phyloP scores from a whole-genome alignment of 495 filamentous ascomycete species.

The Neurospora discreta region DNA sequence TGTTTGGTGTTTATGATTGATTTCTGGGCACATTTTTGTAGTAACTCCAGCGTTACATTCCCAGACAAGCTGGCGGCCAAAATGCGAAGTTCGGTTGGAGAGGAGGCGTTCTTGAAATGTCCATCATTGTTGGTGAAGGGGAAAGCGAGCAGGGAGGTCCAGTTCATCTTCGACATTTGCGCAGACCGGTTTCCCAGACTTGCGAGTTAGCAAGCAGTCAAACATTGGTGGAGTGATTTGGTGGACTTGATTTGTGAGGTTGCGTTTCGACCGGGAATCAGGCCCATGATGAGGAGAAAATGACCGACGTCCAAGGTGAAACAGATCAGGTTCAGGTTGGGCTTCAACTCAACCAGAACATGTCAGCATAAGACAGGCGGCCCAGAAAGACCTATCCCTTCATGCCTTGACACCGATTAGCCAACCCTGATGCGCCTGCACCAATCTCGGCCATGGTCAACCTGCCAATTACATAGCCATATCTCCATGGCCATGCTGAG shows the following conservation, averaged over 20 bases:
- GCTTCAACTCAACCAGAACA: not conserved
- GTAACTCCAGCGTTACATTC: not conserved
- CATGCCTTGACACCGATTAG: not conserved
- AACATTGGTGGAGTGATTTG: not conserved
- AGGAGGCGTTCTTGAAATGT: too few relatives aligned
- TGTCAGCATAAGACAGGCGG: not conserved
- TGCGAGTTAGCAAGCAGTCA: too few relatives aligned
- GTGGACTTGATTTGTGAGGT: not conserved
- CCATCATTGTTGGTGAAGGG: too few relatives aligned
- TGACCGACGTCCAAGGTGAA: not conserved
- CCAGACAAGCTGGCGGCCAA: not conserved
- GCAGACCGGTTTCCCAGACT: too few relatives aligned
- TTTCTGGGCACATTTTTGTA: not conserved
- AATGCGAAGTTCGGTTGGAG: too few relatives aligned
- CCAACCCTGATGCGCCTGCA: constrained; percentile 43
- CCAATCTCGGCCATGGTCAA: constrained; percentile 63
- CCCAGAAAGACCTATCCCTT: not conserved
- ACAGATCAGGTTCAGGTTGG: not conserved
- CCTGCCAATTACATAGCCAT: constrained; percentile 72
- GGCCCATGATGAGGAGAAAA: not conserved
- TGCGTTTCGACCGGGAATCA: not conserved
- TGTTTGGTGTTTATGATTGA: not conserved
- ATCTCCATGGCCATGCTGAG: constrained; percentile 77
- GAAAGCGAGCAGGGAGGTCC: too few relatives aligned
- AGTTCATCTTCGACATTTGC: too few relatives aligned